phyloP scores from a whole-genome alignment of 495 filamentous ascomycete species.

The Penicillium subrubescens region DNA sequence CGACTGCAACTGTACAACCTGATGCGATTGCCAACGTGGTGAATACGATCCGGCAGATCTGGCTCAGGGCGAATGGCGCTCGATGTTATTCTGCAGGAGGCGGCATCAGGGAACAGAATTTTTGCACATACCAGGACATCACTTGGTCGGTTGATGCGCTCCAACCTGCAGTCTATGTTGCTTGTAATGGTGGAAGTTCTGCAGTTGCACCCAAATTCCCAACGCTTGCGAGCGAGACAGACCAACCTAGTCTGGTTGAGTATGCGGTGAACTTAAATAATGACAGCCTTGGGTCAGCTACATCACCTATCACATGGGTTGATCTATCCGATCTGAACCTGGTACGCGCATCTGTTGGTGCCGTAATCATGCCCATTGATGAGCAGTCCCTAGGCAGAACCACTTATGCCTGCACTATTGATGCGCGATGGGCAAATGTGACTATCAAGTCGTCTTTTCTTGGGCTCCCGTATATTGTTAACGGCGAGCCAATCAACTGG shows the following conservation, averaged over 20 bases:
- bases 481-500: background rate
- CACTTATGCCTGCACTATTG: constrained; percentile 2
- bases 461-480: background rate
- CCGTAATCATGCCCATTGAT: background rate
- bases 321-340: background rate
- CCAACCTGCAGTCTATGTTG: constrained; percentile 1
- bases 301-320: constrained; percentile 1
- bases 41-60: constrained; percentile 3
- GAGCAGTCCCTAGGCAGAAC: background rate
- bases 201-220: background rate
- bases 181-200: background rate
- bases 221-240: background rate
- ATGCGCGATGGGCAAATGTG: background rate
- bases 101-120: background rate
- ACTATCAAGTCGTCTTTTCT: background rate
- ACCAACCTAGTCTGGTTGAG: background rate
- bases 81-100: background rate
- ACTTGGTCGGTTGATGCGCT: constrained; percentile 3
- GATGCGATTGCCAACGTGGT: background rate
- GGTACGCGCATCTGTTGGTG: background rate
- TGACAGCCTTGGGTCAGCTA: background rate
- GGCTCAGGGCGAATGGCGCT: background rate
- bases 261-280: background rate
- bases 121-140: background rate
- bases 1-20: background rate